These are phyloP conservation scores for Epichloe coenophiala DNA, from an alignment of 2,329 filamentous ascomycete species.

Conservation along the genomic window DNA sequence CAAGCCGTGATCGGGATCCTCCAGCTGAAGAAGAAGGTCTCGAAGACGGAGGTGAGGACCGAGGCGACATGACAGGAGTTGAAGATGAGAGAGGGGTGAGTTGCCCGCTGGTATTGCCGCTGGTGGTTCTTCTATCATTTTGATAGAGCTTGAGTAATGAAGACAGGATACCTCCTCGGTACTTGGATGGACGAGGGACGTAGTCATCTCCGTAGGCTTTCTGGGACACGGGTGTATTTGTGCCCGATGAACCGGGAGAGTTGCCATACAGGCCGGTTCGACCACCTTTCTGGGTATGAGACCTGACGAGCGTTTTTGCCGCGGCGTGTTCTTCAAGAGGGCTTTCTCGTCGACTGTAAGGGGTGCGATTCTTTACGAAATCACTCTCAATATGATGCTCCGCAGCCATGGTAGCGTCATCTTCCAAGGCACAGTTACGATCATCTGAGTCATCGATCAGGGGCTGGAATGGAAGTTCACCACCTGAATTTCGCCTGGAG, in stretches of 20 bases:
- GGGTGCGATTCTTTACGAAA: slow-evolving; percentile 11
- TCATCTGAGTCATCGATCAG: slow-evolving; percentile 19
- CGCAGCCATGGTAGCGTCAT: slow-evolving; percentile 9
- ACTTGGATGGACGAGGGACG: slow-evolving; percentile 51
- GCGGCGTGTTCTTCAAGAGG: slow-evolving; percentile 10
- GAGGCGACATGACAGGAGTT: slow-evolving; percentile 28
- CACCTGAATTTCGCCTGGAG: slow-evolving; percentile 23
- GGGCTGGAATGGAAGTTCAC: slow-evolving; percentile 19
- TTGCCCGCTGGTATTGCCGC: slow-evolving; percentile 22
- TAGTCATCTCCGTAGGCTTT: slow-evolving; percentile 41
- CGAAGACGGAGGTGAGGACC: slow-evolving; percentile 26
- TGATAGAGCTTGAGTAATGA: slow-evolving; percentile 60
- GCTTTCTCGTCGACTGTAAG: slow-evolving; percentile 12
- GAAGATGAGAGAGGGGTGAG: slow-evolving; percentile 27
- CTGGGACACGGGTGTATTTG: slow-evolving; percentile 25
- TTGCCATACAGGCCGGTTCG: slow-evolving; percentile 18
- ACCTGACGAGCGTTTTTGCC: slow-evolving; percentile 23
- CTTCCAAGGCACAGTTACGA: slow-evolving; percentile 6
- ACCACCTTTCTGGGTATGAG: slow-evolving; percentile 19
- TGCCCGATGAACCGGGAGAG: slow-evolving; percentile 19
- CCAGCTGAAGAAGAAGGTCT: slow-evolving; percentile 25
- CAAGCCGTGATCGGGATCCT: slow-evolving; percentile 19
- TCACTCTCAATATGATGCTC: slow-evolving; percentile 2
- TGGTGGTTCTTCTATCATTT: slow-evolving; percentile 25
- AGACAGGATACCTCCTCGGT: slow-evolving; percentile 60